These are phyloP conservation scores for Pisolithus thermaeus DNA, from an alignment of 1,284 basidiomycete species.

Conservation along the genomic window DNA sequence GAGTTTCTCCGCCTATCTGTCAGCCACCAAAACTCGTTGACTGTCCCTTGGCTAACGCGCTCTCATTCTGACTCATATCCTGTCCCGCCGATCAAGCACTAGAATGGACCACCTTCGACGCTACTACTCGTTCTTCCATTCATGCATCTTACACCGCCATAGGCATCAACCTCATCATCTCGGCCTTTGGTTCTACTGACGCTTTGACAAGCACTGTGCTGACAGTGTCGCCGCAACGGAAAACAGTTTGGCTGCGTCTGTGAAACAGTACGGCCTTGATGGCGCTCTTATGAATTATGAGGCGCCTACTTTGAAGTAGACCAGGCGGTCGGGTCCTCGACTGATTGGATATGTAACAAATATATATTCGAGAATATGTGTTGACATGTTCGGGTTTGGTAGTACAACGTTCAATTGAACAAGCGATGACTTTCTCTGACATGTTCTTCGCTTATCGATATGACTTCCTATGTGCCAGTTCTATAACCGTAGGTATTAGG, in stretches of 20 bases:
- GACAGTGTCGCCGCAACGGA: conserved; percentile 38
- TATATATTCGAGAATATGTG: neutral
- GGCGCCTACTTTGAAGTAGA: conserved; percentile 53
- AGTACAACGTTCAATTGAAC: conserved; percentile 1
- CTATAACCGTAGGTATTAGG: conserved; percentile 46
- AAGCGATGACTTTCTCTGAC: neutral
- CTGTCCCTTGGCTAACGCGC: conserved; percentile 27
- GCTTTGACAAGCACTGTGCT: conserved; percentile 39
- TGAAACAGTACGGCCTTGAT: conserved; percentile 43
- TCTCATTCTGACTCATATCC: conserved; percentile 43
- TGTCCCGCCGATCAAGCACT: conserved; percentile 49
- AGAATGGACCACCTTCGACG: conserved; percentile 36
- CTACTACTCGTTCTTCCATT: conserved; percentile 36
- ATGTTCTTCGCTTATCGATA: neutral
- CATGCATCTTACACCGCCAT: conserved; percentile 47
- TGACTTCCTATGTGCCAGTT: conserved; percentile 34
- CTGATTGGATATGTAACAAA: conserved; percentile 39
- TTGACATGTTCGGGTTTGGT: neutral
- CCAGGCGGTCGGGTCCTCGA: conserved; percentile 45
- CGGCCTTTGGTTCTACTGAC: conserved; percentile 44
- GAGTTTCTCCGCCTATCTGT: neutral
- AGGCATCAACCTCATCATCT: conserved; percentile 53
- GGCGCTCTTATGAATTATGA: too few species aligned
- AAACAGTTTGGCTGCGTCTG: conserved; percentile 44
- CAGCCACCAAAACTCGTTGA: neutral